Evolutionary conservation across 805 yeast species (phyloP), one percentile per base, ranked within the genome.

Genomic region (Candida manassasensis): DNA sequence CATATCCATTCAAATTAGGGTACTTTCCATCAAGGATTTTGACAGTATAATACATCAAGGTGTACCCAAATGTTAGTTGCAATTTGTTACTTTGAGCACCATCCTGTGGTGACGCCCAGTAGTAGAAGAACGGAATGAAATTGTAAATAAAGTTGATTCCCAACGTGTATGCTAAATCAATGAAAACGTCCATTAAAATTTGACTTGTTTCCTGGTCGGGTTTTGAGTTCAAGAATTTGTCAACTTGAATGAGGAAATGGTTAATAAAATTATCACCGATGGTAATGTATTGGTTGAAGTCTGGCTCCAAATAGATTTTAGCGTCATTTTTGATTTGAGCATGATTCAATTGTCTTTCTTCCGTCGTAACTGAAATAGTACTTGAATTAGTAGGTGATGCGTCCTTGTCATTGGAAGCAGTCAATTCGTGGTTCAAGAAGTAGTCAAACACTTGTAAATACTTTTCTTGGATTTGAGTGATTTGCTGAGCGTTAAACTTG

Each of bases 111-210:
- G 64, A 24, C 29, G 54, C 56, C 78, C 78, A 74, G 37, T 61
- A 62, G 37, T 59, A 59, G 41, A 72, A 66, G 42, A 63, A 70
- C 3, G 76, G 70, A 3, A 74, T 38, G 32, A 63, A 67, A 41
- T 71, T 71, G 39, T 53, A 61, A 15, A 71, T 45, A 17, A 72
- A 65, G 44, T 74, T 75, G 32, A 73, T 52, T 1, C 80, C 81
- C 35, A 64, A 64, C 18, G 56, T 57, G 8, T 47, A 37, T 14
- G 57, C 37, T 19, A 67, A 38, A 27, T 42, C 45, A 21, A 50
- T 48, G 12, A 63, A 38, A 15, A 55, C 44, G 3, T 43, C 49
- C 3, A 53, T 42, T 18, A 46, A 33, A 48, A 41, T 8, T 41
- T 47, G 4, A 45, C 38, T 15, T 63, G 38, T 42, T 29, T 53